phyloP scores from a whole-genome alignment of 75 land plant genomes.

The Picea glauca region DNA sequence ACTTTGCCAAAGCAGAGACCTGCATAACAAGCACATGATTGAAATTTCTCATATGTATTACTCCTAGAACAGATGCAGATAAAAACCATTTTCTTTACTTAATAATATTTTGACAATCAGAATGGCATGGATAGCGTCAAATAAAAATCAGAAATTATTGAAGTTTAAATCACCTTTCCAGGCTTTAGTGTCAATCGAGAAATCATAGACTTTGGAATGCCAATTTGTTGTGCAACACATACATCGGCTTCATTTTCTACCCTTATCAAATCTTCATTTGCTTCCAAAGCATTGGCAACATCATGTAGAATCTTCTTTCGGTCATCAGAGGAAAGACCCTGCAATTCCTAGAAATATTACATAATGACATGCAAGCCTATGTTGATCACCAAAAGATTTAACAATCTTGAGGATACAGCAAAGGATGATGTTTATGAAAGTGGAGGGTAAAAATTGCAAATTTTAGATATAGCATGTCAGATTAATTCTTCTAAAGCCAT shows the following conservation, averaged over 20 bases:
- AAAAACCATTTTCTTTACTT: not conserved
- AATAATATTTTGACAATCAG: not conserved
- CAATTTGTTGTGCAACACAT: conserved; percentile 59
- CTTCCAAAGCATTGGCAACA: conserved; percentile 82
- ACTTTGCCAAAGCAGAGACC: conserved; percentile 72
- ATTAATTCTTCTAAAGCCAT: not conserved
- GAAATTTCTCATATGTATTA: not conserved
- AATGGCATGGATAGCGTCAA: not conserved
- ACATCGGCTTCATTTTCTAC: conserved; percentile 85
- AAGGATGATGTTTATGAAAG: not conserved
- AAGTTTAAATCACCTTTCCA: conserved; percentile 52
- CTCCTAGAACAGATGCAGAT: not conserved
- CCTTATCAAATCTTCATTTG: conserved; percentile 59
- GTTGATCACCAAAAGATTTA: not conserved
- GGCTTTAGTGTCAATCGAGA: conserved; percentile 76
- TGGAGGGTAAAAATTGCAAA: not conserved
- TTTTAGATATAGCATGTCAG: not conserved
- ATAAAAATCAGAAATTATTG: not conserved
- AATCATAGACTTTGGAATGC: conserved; percentile 70
- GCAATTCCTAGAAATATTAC: conserved; percentile 7
- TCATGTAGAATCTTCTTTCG: conserved; percentile 60
- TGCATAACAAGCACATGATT: conserved; percentile 14
- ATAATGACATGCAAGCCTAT: not conserved
- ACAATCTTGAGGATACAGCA: not conserved
- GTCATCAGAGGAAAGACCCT: conserved; percentile 68